Evolutionary conservation across 176 grass and related monocot genomes (phyloP), one percentile per base, ranked within the genome.

Genomic region (Cymbopogon citratus): DNA sequence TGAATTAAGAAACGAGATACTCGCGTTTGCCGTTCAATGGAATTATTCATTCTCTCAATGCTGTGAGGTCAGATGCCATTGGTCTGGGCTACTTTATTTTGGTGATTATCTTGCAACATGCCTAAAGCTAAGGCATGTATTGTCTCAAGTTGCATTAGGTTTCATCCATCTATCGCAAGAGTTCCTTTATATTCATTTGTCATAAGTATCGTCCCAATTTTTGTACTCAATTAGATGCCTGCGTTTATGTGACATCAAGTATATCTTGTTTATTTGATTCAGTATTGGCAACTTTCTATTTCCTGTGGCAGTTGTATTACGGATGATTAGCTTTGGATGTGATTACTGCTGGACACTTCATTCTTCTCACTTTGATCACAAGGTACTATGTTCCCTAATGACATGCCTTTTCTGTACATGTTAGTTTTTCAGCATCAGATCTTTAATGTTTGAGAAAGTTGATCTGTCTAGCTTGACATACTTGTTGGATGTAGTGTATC

Each of bases 281-380:
- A 68, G 52, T 81, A 75, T 75, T 24, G 23, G 45, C 9, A 14
- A 38, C 56, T 24, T 71, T 70, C 48, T 38, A 31, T 83, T 79
- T 80, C 12, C 12, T 75, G 15, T 77, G 49, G 33, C 81, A 88
- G 96, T 95, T 81, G 77, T 93, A 77, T 71, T 98, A 71, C 87
- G 92, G 9, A 98, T 98, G 81, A 95, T 95, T 86, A 98, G 96
- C 77, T 98, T 86, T 87, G 92, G 92, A 91, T 98, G 96, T 67
- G 92, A 98, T 77, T 95, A 98, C 84, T 88, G 91, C 73, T 92
- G 88, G 82, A 75, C 92, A 19, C 36, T 90, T 79, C 67, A 40
- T 38, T 71, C 86, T 64, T 59, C 63, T 77, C 86, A 69, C 35
- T 98, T 95, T 93, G 92, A 98, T 82, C 85, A 84, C 69, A 89